These are phyloP conservation scores for Echeveria elegans DNA, from an alignment of 164 flowering plant species.

Conservation along the genomic window DNA sequence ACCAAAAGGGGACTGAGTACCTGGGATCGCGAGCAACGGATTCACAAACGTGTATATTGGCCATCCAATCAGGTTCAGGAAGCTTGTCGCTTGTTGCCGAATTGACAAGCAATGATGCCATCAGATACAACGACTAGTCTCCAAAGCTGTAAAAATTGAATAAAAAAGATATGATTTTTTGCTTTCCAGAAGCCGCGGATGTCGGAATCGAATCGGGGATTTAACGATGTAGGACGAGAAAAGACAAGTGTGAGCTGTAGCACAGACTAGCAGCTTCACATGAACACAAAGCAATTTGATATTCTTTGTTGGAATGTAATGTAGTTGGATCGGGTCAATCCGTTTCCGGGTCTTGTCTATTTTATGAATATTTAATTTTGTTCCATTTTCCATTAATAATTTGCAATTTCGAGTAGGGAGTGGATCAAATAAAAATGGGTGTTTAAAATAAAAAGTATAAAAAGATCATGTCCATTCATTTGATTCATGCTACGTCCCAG, in stretches of 20 bases:
- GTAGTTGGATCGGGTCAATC: not conserved
- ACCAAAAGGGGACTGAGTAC: not conserved
- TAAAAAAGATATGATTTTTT: not conserved
- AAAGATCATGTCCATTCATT: too few relatives aligned
- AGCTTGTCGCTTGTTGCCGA: slow-evolving; percentile 6
- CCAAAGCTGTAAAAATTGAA: not conserved
- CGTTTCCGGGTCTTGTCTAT: not conserved
- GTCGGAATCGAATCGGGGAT: not conserved
- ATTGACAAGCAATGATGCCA: slow-evolving; percentile 1
- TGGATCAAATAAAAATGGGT: too few relatives aligned
- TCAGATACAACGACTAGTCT: not conserved
- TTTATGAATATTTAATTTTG: too few relatives aligned
- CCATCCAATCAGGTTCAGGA: slow-evolving; percentile 8
- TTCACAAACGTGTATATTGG: slow-evolving; percentile 4
- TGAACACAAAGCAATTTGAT: not conserved
- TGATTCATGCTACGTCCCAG: slow-evolving; percentile 71
- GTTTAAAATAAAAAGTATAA: too few relatives aligned
- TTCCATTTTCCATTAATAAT: not conserved
- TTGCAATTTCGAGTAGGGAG: too few relatives aligned
- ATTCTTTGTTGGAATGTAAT: not conserved
- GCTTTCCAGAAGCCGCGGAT: not conserved
- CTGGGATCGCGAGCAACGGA: slow-evolving; percentile 2
- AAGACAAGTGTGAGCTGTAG: not conserved
- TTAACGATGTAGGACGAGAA: not conserved
- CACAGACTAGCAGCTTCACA: not conserved